Evolutionary conservation across 495 filamentous ascomycete genomes (phyloP).

Genomic region (Clavariopsis aquatica): DNA sequence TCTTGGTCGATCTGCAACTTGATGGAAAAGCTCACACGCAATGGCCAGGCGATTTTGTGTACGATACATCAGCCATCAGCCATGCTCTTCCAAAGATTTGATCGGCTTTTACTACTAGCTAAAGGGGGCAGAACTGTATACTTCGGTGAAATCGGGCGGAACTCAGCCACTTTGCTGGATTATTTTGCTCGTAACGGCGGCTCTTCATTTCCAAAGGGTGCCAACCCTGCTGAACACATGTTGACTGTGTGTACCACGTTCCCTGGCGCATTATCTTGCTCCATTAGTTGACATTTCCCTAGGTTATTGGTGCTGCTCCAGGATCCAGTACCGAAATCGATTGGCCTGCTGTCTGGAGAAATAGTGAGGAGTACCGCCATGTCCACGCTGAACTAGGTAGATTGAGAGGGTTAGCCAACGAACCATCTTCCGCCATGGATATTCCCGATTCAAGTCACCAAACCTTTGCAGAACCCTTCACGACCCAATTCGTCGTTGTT

Average conservation of each 20-base stretch:
- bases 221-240: conserved; percentile 94
- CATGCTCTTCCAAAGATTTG: conserved; percentile 85
- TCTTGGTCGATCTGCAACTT: conserved; percentile 78
- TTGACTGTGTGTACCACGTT: conserved; percentile 60
- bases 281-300: background rate
- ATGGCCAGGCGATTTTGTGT: conserved; percentile 80
- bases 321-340: conserved; percentile 70
- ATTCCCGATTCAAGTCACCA: conserved; percentile 15
- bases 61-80: conserved; percentile 92
- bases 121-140: conserved; percentile 82
- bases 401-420: conserved; percentile 53
- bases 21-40: conserved; percentile 73
- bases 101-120: conserved; percentile 75
- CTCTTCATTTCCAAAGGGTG: conserved; percentile 63
- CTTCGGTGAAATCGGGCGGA: conserved; percentile 82
- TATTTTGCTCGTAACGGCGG: conserved; percentile 83
- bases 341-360: conserved; percentile 77
- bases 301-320: conserved; percentile 80
- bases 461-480: conserved; percentile 42
- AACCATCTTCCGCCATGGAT: conserved; percentile 14
- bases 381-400: conserved; percentile 67
- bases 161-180: conserved; percentile 65
- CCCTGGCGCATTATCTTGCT: too few species aligned
- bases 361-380: conserved; percentile 51
- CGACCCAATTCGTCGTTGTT: conserved; percentile 54